Percentiles rank a stretch among this genome's conserved stretches.
phyloP scores from a whole-genome alignment of 1,284 basidiomycete species.

The Cryptococcus maquisensis region DNA sequence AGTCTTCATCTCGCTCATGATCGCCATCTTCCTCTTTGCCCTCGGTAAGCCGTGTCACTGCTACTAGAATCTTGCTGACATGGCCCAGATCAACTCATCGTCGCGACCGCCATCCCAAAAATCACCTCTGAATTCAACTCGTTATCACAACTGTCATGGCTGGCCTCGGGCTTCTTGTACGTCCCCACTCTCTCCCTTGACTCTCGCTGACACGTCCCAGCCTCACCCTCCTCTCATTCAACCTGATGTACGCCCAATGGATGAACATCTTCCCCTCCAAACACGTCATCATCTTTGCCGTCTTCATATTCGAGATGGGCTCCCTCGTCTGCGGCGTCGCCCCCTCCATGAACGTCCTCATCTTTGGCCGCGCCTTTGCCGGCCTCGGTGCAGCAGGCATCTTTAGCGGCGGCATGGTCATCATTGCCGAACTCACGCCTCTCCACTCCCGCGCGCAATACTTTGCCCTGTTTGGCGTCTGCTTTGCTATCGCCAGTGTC shows the following conservation, averaged over 20 bases:
- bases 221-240: slow-evolving; percentile 47
- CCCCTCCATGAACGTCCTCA: slow-evolving; percentile 50
- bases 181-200: slow-evolving; percentile 2
- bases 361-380: slow-evolving; percentile 53
- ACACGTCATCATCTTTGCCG: slow-evolving; percentile 49
- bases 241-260: slow-evolving; percentile 48
- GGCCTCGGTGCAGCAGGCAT: slow-evolving; percentile 55
- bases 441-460: slow-evolving; percentile 40
- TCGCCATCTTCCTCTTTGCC: slow-evolving; percentile 45
- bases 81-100: slow-evolving; percentile 48
- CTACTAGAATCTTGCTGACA: neutral
- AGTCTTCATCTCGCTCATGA: slow-evolving; percentile 35
- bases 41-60: slow-evolving; percentile 22
- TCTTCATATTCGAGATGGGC: slow-evolving; percentile 54
- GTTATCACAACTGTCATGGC: slow-evolving; percentile 50
- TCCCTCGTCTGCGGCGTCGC: slow-evolving; percentile 56
- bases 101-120: slow-evolving; percentile 48
- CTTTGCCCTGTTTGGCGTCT: slow-evolving; percentile 35
- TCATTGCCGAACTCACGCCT: slow-evolving; percentile 42
- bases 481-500: slow-evolving; percentile 48
- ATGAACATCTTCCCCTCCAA: slow-evolving; percentile 49
- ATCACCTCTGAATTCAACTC: slow-evolving; percentile 49
- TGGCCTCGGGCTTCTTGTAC: slow-evolving; percentile 43
- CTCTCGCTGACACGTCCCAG: slow-evolving; percentile 15
- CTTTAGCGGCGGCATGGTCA: slow-evolving; percentile 48